Conservation (phyloP, 352 stramenopile species). For the Phytophthora boehmeriae region DNA sequence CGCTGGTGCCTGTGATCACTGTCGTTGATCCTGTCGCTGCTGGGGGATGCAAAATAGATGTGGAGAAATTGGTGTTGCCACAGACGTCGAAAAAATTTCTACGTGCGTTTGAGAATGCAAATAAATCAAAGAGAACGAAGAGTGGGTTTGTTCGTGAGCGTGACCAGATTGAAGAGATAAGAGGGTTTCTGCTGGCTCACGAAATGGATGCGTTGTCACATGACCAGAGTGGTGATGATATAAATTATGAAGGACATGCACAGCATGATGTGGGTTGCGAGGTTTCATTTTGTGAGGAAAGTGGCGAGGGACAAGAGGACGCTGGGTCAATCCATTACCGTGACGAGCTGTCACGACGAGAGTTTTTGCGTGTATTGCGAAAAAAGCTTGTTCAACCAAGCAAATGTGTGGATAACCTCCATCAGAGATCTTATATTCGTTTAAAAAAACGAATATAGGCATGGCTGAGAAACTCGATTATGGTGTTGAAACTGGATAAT, state of each 20-base stretch:
- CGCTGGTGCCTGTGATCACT: slow-evolving; percentile 69
- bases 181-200: slow-evolving; percentile 33
- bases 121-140: background rate
- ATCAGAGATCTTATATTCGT: too few relatives aligned
- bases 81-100: slow-evolving; percentile 26
- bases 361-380: slow-evolving; percentile 32
- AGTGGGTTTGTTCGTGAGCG: slow-evolving; percentile 11
- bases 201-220: slow-evolving; percentile 25
- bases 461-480: too few relatives aligned
- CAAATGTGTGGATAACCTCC: slow-evolving; percentile 9
- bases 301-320: background rate
- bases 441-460: background rate
- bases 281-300: background rate
- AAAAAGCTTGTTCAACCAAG: slow-evolving; percentile 19
- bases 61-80: slow-evolving; percentile 5
- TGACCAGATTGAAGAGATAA: slow-evolving; percentile 24
- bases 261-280: background rate
- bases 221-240: background rate
- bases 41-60: background rate
- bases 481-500: too few relatives aligned
- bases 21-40: slow-evolving; percentile 41
- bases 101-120: slow-evolving; percentile 28
- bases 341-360: slow-evolving; percentile 21
- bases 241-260: background rate
- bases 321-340: slow-evolving; percentile 25